Evolutionary conservation across 75 land plant genomes (phyloP).

Genomic region (Sequoiadendron giganteum): DNA sequence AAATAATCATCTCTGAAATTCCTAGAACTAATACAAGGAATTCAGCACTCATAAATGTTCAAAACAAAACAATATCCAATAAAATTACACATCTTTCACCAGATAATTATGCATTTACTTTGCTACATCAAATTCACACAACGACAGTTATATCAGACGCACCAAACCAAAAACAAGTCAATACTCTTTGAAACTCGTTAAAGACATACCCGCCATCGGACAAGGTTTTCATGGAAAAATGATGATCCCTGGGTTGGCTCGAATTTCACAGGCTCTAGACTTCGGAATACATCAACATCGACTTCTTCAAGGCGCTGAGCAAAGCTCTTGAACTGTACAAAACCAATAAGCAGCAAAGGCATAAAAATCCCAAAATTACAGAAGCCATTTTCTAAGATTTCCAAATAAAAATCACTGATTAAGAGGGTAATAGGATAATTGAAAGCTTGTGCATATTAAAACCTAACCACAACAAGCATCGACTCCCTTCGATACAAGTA

Average conservation of each 20-base stretch:
- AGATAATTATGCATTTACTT: neutral
- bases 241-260: conserved; percentile 76
- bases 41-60: neutral
- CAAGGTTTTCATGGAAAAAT: conserved; percentile 73
- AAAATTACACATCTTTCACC: neutral
- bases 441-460: neutral
- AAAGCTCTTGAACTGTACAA: conserved; percentile 74
- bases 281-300: conserved; percentile 76
- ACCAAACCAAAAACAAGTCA: neutral
- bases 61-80: neutral
- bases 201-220: conserved; percentile 70
- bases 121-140: neutral
- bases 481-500: neutral
- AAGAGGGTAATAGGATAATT: neutral
- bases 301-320: conserved; percentile 68
- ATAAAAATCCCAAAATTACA: neutral
- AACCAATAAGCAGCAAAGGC: neutral
- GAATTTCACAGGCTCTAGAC: conserved; percentile 62
- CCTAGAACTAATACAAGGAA: neutral
- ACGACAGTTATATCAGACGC: neutral
- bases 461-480: neutral
- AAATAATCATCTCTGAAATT: neutral
- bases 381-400: neutral
- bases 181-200: neutral
- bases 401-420: neutral